Base-by-base conservation (phyloP, 306 rosid species). In the Cucumis cinereus region DNA sequence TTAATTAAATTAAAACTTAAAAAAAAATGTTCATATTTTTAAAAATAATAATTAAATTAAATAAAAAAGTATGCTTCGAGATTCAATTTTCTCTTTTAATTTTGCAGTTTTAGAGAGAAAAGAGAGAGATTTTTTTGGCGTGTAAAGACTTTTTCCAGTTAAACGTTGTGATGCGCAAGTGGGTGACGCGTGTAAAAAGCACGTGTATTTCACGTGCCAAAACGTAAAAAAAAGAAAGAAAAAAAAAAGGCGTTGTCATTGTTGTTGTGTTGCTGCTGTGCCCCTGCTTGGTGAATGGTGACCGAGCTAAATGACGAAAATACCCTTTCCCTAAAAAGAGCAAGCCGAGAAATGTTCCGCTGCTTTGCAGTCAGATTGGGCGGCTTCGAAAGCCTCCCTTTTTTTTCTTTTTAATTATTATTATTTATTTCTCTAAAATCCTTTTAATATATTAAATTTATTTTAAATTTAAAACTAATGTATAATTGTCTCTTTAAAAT, bases 321-420 rank as follows among this genome's bases (percentile, higher is more conserved):
- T 71, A 7, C 75, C 75, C 58, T 24, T 49, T 43, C 12, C 49
- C 35, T 30, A 0, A 24, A 50, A 69, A 15, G 57, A 23, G 6
- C 30, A 16, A 71, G 26, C 19, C 2, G 59, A 26, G 43, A 71
- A 26, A 26, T 71, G 23, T 49, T 71, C 75, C 58, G 9, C 43
- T 71, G 75, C 58, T 16, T 33, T 28, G 38, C 58, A 20, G 75
- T 71, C 75, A 71, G 58, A 71, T 71, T 0, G 75, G 59, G 75
- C 75, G 75, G 75, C 75, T 47, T 68, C 56, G 43, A 68, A 36
- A 10, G 72, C 52, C 71, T 33, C 15, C 49, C 7, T 4, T 8
- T 8, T 8, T 17, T 33, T 8, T 2, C 12, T 52, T 17, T 52
- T 1, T 49, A 10, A 45, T 2, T 26, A 26, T 26, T 26, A 26